Percentiles rank a stretch among this genome's conserved stretches.
These are phyloP conservation scores for Graphiopsis chlorocephala DNA, from an alignment of 2,329 filamentous ascomycete genomes.

Conservation along the genomic window DNA sequence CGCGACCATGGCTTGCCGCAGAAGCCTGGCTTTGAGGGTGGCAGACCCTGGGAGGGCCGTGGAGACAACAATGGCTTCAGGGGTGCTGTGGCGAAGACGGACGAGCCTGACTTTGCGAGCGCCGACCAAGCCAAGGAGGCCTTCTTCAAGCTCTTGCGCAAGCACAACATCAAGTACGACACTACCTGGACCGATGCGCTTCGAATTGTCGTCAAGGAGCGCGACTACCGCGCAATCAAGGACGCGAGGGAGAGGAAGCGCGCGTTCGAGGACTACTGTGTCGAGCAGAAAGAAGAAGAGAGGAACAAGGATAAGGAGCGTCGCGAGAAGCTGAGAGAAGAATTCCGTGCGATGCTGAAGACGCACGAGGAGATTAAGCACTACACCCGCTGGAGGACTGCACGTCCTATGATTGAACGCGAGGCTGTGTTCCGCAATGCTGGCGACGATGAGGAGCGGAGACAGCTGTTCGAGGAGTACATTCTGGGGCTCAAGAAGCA, in stretches of 20 bases:
- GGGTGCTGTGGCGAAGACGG: conserved; percentile 33
- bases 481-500: conserved; percentile 77
- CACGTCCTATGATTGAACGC: conserved; percentile 86
- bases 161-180: conserved; percentile 81
- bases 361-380: conserved; percentile 96
- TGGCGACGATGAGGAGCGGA: conserved; percentile 79
- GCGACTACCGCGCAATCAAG: conserved; percentile 88
- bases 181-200: conserved; percentile 93
- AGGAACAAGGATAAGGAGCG: conserved; percentile 93
- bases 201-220: conserved; percentile 80
- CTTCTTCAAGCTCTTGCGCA: conserved; percentile 84
- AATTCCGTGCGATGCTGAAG: conserved; percentile 94
- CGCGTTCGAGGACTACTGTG: conserved; percentile 92
- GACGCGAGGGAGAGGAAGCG: conserved; percentile 86
- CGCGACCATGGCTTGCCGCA: conserved; percentile 43
- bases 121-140: conserved; percentile 88
- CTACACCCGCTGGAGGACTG: conserved; percentile 96
- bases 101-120: conserved; percentile 68
- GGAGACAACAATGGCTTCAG: conserved; percentile 33
- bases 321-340: conserved; percentile 82
- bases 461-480: conserved; percentile 92
- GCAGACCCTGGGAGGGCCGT: conserved; percentile 32
- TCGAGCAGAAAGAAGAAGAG: conserved; percentile 86
- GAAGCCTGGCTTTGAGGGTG: conserved; percentile 37
- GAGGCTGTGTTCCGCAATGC: conserved; percentile 95